Evolutionary conservation across 805 yeast genomes (phyloP).

Genomic region (Teunomyces cretensis): DNA sequence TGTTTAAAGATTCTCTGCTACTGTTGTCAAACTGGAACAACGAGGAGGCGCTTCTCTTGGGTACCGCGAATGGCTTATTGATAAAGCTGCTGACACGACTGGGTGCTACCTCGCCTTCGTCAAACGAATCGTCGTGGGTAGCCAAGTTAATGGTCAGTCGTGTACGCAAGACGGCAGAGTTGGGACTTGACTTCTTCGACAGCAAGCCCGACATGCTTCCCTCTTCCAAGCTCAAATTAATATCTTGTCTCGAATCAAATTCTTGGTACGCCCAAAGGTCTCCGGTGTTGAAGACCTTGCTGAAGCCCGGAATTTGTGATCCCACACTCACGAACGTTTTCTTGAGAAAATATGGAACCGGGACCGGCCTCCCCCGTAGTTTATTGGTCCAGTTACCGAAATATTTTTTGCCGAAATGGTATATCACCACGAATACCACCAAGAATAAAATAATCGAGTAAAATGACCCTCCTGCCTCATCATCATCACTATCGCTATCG

Average conservation of each 20-base stretch:
- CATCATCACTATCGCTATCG: slow-evolving; percentile 19
- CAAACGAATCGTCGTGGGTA: slow-evolving; percentile 13
- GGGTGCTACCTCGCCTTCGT: slow-evolving; percentile 5
- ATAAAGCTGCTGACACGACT: slow-evolving; percentile 25
- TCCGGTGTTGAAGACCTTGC: slow-evolving; percentile 8
- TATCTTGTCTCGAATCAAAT: slow-evolving; percentile 13
- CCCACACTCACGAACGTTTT: slow-evolving; percentile 9
- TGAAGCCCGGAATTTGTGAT: slow-evolving; percentile 23
- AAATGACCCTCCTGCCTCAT: slow-evolving; percentile 1
- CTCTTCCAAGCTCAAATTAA: slow-evolving; percentile 32
- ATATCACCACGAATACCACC: slow-evolving; percentile 16
- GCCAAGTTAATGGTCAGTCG: slow-evolving; percentile 34
- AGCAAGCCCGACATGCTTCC: slow-evolving; percentile 27
- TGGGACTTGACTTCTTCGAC: slow-evolving; percentile 8
- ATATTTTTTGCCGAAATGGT: slow-evolving; percentile 14
- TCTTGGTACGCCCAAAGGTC: slow-evolving; percentile 17
- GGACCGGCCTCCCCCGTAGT: slow-evolving; percentile 3
- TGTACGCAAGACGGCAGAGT: slow-evolving; percentile 32
- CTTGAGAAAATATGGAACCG: slow-evolving; percentile 14
- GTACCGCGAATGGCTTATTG: slow-evolving; percentile 37
- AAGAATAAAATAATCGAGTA: slow-evolving; percentile 17
- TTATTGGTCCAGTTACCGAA: neutral
- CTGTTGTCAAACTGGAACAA: slow-evolving; percentile 11
- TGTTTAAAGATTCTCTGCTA: slow-evolving; percentile 27
- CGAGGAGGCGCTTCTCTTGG: slow-evolving; percentile 20